Percentiles rank a stretch among this genome's conserved stretches.
Conservation (phyloP, 768 basidiomycete genomes). For the Boletus sensibilis region DNA sequence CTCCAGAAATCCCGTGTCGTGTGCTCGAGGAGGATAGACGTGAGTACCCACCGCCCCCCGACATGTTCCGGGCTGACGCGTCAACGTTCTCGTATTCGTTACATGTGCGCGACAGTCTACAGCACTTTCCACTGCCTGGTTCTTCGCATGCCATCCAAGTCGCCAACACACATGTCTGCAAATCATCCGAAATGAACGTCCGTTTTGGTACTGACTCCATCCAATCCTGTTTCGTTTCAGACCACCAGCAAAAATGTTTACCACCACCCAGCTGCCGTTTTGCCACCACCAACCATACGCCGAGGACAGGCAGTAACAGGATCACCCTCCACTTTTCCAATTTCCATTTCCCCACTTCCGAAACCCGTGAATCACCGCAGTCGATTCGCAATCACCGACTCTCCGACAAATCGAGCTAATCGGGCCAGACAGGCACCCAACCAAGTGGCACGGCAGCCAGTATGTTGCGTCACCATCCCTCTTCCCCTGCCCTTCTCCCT, state of each 20-base stretch:
- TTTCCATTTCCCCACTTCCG: not conserved
- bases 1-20: too few relatives aligned
- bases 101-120: not conserved
- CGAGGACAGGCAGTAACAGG: not conserved
- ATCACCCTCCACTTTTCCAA: not conserved
- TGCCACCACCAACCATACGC: not conserved
- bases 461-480: slow-evolving; percentile 36
- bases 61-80: too few relatives aligned
- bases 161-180: not conserved
- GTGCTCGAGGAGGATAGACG: too few relatives aligned
- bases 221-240: too few relatives aligned
- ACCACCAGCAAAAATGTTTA: too few relatives aligned
- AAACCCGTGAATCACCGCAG: not conserved
- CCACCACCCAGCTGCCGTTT: too few relatives aligned
- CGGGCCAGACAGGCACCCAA: not conserved
- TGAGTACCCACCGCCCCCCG: too few relatives aligned
- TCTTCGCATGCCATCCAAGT: not conserved
- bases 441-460: too few relatives aligned
- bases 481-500: slow-evolving; percentile 43
- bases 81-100: not conserved
- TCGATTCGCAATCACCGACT: not conserved
- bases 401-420: not conserved
- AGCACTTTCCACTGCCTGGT: not conserved
- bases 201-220: too few relatives aligned
- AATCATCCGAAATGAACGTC: not conserved